These are phyloP conservation scores for Avena eriantha DNA, from an alignment of 176 grass and related monocot species.

Conservation along the genomic window DNA sequence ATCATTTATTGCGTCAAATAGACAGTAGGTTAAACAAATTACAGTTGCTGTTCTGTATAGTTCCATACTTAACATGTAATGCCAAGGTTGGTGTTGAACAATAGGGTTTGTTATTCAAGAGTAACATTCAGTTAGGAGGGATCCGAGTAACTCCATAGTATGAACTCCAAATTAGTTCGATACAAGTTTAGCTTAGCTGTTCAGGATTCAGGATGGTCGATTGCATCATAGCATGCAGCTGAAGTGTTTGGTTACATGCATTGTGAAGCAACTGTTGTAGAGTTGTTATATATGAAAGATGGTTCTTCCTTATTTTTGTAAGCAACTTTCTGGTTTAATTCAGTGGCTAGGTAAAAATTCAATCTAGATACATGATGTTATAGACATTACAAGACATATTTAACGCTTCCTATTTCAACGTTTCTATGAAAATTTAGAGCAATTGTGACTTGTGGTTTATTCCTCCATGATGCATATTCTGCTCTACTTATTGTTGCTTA, in stretches of 20 bases:
- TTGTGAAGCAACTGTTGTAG: neutral
- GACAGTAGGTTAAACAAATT: neutral
- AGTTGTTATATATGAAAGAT: slow-evolving; percentile 32
- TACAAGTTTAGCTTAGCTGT: slow-evolving; percentile 13
- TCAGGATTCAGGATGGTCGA: neutral
- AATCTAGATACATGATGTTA: slow-evolving; percentile 22
- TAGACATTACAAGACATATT: slow-evolving; percentile 2
- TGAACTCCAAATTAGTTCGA: slow-evolving; percentile 9
- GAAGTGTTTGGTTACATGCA: slow-evolving; percentile 18
- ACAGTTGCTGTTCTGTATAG: neutral
- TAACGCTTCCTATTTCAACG: neutral
- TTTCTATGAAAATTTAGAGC: neutral
- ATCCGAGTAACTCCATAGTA: slow-evolving; percentile 10
- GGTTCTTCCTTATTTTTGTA: neutral
- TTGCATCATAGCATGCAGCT: neutral
- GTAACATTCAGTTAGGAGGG: slow-evolving; percentile 14
- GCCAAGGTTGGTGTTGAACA: slow-evolving; percentile 19
- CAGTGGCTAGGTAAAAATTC: slow-evolving; percentile 3
- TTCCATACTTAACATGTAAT: slow-evolving; percentile 14
- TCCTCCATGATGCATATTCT: slow-evolving; percentile 4
- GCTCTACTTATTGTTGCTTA: slow-evolving; percentile 1
- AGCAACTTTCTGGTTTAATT: slow-evolving; percentile 12
- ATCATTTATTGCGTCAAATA: slow-evolving; percentile 14
- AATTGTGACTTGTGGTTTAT: neutral
- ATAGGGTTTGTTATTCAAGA: neutral